Base-by-base conservation (phyloP, 1,284 basidiomycete species). In the Apiotrichum akiyoshidainum region DNA sequence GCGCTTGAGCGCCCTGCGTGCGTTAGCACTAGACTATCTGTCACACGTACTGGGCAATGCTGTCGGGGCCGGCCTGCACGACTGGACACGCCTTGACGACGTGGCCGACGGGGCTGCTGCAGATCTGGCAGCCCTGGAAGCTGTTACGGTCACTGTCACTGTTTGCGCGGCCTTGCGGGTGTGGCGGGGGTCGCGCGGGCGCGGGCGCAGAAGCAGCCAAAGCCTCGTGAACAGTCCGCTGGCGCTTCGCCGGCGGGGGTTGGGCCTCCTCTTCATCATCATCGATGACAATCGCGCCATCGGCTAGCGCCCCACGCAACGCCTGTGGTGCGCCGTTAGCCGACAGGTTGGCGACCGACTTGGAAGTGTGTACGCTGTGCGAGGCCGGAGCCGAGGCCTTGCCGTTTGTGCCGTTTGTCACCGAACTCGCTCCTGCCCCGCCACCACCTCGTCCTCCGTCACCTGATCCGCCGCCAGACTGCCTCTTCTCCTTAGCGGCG, bases 121-220 rank as follows among this genome's bases (percentile, higher is more conserved):
- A 63, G 40, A 63, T 55, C n/a, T 16, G 17, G 16, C 61, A 63
- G 1, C 60, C 60, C 12, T 42, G 42, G 42, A 19, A n/a, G 17
- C 7, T 11, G 17, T 19, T 19, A n/a, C 40, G 19, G 19, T 22
- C 34, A 17, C 35, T 34, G 35, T 21, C 48, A n/a, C 37, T 3
- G 37, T 5, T 37, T 3, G 37, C 37, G 26, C 26, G 26, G 26
- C 26, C 7, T 7, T 31, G 26, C 26, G 26, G 26, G 26, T 7
- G 26, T 31, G 26, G 26, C 26, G 26, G 26, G 26, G 26, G 3
- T 7, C 4, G 26, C 4, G 26, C 26, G 7, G 26, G 7, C 26
- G 26, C 26, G 26, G 7, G 26, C 26, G 3, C 26, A 31, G 26
- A 7, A 37, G 37, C 37, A 16, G 21, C 12, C 21, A 13, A 19